Evolutionary conservation across 495 filamentous ascomycete species (phyloP).

Genomic region (Geopyxis carbonaria): DNA sequence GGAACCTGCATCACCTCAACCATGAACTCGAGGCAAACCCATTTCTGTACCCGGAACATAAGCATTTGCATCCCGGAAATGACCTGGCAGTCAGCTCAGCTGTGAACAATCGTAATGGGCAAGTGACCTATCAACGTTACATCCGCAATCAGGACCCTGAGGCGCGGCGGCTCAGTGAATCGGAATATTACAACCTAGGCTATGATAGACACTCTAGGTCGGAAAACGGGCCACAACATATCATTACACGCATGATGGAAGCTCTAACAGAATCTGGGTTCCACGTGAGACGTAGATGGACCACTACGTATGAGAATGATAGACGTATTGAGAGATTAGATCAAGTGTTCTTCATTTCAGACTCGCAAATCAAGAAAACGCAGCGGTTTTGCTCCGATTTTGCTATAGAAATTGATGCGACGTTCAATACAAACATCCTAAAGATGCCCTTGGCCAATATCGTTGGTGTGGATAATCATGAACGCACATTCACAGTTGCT

Average conservation of each 20-base stretch:
- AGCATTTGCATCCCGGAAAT: neutral
- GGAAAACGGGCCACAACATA: neutral
- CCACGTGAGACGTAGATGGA: neutral
- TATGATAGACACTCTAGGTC: too few relatives aligned
- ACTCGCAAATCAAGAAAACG: neutral
- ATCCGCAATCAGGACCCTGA: neutral
- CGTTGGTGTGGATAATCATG: conserved; percentile 3
- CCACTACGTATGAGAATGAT: neutral
- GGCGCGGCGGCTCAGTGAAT: neutral
- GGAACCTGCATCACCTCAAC: neutral
- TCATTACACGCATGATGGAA: neutral
- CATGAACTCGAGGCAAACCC: neutral
- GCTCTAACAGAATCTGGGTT: neutral
- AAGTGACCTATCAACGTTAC: neutral
- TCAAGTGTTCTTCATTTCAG: neutral
- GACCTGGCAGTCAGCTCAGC: neutral
- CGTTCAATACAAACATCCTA: too few relatives aligned
- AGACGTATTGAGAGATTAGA: neutral
- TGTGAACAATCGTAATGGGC: neutral
- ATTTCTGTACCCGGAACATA: neutral
- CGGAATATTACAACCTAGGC: conserved; percentile 1
- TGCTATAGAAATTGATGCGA: conserved; percentile 1
- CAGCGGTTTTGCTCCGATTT: conserved; percentile 1
- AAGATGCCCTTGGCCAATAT: conserved; percentile 1
- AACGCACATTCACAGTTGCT: neutral